Evolutionary conservation across 345 rosid species (phyloP).

Genomic region (Viola odorata): DNA sequence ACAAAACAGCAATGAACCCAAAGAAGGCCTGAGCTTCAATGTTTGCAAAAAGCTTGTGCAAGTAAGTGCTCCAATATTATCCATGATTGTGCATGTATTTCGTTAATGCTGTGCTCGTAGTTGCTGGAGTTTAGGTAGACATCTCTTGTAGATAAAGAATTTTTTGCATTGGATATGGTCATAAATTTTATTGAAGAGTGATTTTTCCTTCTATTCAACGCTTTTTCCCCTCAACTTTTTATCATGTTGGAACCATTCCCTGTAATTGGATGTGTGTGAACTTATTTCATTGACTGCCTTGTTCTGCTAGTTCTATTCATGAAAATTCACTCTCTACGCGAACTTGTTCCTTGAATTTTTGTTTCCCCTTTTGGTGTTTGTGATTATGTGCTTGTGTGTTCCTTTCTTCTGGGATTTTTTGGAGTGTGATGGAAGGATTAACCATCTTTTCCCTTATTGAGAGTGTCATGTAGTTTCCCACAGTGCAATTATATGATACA

Average conservation of each 20-base stretch:
- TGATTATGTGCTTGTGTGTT: neutral
- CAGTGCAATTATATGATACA: neutral
- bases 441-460: neutral
- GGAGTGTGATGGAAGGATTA: no score
- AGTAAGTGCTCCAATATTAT: conserved; percentile 36
- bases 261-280: neutral
- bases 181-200: no score
- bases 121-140: no score
- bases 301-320: conserved; percentile 3
- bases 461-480: neutral
- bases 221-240: neutral
- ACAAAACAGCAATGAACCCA: conserved; percentile 40
- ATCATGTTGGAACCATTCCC: neutral
- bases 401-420: neutral
- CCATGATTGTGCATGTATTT: neutral
- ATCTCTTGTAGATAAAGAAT: no score
- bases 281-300: neutral
- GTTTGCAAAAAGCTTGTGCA: conserved; percentile 91
- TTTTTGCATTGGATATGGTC: no score
- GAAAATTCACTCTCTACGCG: neutral
- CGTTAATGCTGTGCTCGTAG: neutral
- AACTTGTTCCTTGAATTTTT: neutral
- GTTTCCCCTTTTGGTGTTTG: neutral
- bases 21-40: conserved; percentile 68
- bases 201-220: neutral